Conservation (phyloP, 805 yeast genomes). For the Teunomyces cretensis region DNA sequence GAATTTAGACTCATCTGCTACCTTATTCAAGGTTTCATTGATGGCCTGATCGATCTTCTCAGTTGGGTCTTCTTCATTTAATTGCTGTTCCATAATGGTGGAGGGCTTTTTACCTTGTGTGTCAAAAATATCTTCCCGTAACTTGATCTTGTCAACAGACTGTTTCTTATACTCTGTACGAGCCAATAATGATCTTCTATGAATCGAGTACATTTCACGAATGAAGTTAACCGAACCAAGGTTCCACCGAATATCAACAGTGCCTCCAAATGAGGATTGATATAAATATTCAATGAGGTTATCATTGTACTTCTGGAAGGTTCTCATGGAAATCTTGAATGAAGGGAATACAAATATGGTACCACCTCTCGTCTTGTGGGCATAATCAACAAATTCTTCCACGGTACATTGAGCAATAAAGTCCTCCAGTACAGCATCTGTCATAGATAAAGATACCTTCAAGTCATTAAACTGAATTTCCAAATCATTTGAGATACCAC, state of each 20-base stretch:
- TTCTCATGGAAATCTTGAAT: constrained; percentile 69
- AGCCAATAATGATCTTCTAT: constrained; percentile 68
- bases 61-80: constrained; percentile 18
- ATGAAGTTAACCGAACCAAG: constrained; percentile 87
- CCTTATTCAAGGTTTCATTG: constrained; percentile 37
- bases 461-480: constrained; percentile 63
- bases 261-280: constrained; percentile 78
- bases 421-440: constrained; percentile 51
- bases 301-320: constrained; percentile 57
- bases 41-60: constrained; percentile 36
- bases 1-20: constrained; percentile 41
- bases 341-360: constrained; percentile 78
- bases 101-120: constrained; percentile 9
- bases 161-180: constrained; percentile 43
- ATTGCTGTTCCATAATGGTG: constrained; percentile 13
- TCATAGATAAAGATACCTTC: constrained; percentile 65
- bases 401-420: constrained; percentile 46
- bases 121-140: constrained; percentile 26
- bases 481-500: constrained; percentile 54
- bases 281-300: constrained; percentile 65
- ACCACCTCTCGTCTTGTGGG: constrained; percentile 71
- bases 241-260: constrained; percentile 92
- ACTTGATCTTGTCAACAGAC: constrained; percentile 28
- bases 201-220: constrained; percentile 89
- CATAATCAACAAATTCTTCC: constrained; percentile 53